Evolutionary conservation across 2,329 filamentous ascomycete genomes (phyloP).

Genomic region (Ploettnerulaceae sp.): DNA sequence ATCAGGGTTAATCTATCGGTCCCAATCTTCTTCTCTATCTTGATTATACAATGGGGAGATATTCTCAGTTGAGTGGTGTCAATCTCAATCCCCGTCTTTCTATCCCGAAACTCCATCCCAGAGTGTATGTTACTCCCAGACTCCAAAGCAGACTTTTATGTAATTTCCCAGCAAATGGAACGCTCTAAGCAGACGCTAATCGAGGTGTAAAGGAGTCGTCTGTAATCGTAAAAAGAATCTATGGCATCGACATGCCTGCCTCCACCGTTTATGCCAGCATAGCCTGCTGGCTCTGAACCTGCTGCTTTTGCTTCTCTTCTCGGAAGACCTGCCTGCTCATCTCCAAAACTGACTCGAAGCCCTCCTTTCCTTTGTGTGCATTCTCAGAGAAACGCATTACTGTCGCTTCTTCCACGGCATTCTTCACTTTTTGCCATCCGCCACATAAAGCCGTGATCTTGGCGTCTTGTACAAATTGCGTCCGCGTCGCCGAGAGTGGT

Average conservation of each 20-base stretch:
- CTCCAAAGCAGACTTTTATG: conserved; percentile 8
- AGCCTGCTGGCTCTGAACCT: conserved; percentile 16
- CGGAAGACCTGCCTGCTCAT: conserved; percentile 90
- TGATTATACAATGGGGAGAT: too few relatives aligned
- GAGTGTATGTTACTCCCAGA: background rate
- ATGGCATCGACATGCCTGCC: background rate
- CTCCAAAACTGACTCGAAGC: conserved; percentile 89
- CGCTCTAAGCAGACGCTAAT: conserved; percentile 11
- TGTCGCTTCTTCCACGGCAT: conserved; percentile 88
- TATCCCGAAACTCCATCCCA: conserved; percentile 4
- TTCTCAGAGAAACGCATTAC: conserved; percentile 90
- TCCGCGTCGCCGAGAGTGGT: conserved; percentile 55
- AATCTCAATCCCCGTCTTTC: background rate
- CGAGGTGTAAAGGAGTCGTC: background rate
- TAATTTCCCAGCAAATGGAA: conserved; percentile 1
- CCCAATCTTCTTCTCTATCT: too few relatives aligned
- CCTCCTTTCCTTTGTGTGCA: conserved; percentile 81
- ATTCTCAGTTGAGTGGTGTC: too few relatives aligned
- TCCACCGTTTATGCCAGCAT: conserved; percentile 12
- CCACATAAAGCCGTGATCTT: conserved; percentile 92
- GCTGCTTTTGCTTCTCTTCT: conserved; percentile 69
- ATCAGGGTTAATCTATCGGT: too few relatives aligned
- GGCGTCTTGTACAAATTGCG: conserved; percentile 82
- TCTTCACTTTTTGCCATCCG: conserved; percentile 95
- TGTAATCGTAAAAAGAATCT: background rate